A percentile compares a stretch with the other conserved stretches of the same genome.
These are phyloP conservation scores for Colletotrichum destructivum DNA, from an alignment of 2,329 filamentous ascomycete genomes.

Conservation along the genomic window DNA sequence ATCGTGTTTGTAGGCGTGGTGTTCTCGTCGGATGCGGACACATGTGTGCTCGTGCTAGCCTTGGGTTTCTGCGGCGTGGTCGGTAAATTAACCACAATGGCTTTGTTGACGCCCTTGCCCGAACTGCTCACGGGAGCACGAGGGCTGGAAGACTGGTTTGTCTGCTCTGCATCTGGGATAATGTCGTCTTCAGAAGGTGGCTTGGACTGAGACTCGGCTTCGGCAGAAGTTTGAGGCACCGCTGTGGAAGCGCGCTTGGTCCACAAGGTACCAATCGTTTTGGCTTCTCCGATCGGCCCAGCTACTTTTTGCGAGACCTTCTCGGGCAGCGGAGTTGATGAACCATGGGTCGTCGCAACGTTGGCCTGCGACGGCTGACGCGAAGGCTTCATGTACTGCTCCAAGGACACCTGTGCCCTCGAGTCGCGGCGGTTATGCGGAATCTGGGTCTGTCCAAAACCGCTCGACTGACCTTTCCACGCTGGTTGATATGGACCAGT, in stretches of 20 bases:
- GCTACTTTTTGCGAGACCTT: background rate
- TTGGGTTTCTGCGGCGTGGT: slow-evolving; percentile 20
- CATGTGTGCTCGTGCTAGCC: background rate
- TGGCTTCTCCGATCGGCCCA: background rate
- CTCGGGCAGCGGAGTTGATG: background rate
- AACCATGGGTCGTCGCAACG: background rate
- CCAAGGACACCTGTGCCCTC: slow-evolving; percentile 5
- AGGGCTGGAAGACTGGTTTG: background rate
- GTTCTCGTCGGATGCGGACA: no score
- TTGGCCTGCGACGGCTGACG: background rate
- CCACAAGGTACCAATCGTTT: background rate
- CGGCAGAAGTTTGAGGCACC: background rate
- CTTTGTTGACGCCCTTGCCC: background rate
- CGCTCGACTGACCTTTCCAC: background rate
- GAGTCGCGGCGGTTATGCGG: background rate
- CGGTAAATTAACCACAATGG: slow-evolving; percentile 34
- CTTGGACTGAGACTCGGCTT: slow-evolving; percentile 48
- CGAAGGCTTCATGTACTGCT: slow-evolving; percentile 10
- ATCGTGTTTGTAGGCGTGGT: background rate
- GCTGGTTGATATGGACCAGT: background rate
- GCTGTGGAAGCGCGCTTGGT: background rate
- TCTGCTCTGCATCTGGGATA: slow-evolving; percentile 38
- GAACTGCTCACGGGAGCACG: background rate
- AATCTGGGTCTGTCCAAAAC: background rate
- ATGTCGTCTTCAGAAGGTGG: slow-evolving; percentile 49